Conservation (phyloP, 2,329 filamentous ascomycete species). For the Penicillium sp. region DNA sequence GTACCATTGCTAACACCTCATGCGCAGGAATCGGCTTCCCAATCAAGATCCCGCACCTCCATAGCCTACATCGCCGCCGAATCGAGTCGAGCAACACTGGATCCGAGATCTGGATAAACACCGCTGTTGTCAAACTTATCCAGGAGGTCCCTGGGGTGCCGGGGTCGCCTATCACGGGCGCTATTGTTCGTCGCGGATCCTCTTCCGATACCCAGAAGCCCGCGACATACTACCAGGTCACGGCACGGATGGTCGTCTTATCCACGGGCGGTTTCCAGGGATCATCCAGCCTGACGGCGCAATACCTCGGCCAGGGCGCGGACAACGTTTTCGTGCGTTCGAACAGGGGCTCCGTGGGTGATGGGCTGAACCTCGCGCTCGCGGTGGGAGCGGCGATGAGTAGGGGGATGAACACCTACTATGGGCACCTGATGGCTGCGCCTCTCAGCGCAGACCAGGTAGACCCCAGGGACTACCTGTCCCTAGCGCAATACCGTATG, state of each 20-base stretch:
- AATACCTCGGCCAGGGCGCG: slow-evolving; percentile 27
- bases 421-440: slow-evolving; percentile 33
- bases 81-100: slow-evolving; percentile 24
- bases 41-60: slow-evolving; percentile 31
- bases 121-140: slow-evolving; percentile 29
- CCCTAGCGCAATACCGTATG: slow-evolving; percentile 34
- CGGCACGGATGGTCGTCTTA: slow-evolving; percentile 28
- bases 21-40: slow-evolving; percentile 32
- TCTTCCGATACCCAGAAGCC: neutral
- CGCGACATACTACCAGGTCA: slow-evolving; percentile 23
- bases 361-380: slow-evolving; percentile 31
- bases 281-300: slow-evolving; percentile 25
- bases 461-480: slow-evolving; percentile 29
- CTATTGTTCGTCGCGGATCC: slow-evolving; percentile 24
- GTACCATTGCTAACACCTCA: neutral
- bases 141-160: slow-evolving; percentile 26
- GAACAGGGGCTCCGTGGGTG: slow-evolving; percentile 31
- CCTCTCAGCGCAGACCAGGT: slow-evolving; percentile 30
- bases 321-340: slow-evolving; percentile 36
- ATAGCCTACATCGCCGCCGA: slow-evolving; percentile 24
- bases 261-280: slow-evolving; percentile 36
- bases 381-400: slow-evolving; percentile 31
- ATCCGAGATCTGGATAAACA: slow-evolving; percentile 28
- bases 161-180: slow-evolving; percentile 30
- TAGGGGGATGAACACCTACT: slow-evolving; percentile 34